Evolutionary conservation across 257 asterid species (phyloP).

Genomic region (Solanum neorickii): DNA sequence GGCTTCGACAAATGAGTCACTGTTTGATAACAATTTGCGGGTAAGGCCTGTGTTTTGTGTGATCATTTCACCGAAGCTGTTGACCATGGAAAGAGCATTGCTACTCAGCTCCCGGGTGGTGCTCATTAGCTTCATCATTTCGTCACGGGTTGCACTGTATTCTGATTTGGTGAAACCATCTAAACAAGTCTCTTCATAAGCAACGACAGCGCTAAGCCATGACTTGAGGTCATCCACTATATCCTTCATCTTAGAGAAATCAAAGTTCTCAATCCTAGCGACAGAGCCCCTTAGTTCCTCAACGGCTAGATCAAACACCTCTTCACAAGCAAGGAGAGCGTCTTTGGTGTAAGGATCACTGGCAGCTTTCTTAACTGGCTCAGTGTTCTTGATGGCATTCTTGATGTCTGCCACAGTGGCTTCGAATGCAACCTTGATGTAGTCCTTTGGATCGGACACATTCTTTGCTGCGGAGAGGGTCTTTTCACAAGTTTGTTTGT

Average conservation of each 20-base stretch:
- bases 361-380: conserved; percentile 22
- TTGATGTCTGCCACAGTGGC: conserved; percentile 26
- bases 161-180: conserved; percentile 56
- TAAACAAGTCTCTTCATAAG: conserved; percentile 54
- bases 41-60: conserved; percentile 6
- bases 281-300: conserved; percentile 38
- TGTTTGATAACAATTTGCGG: conserved; percentile 16
- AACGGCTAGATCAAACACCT: conserved; percentile 34
- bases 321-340: conserved; percentile 42
- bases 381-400: conserved; percentile 22
- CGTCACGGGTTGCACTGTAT: conserved; percentile 35
- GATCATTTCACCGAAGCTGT: conserved; percentile 18
- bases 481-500: conserved; percentile 36
- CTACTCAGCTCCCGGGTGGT: conserved; percentile 35
- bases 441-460: conserved; percentile 34
- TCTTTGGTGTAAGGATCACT: conserved; percentile 33
- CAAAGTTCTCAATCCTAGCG: conserved; percentile 13
- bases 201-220: conserved; percentile 62
- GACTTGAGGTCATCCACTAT: conserved; percentile 45
- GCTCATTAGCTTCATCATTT: conserved; percentile 40
- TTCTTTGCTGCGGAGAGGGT: conserved; percentile 28
- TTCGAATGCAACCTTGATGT: conserved; percentile 31
- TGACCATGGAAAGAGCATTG: conserved; percentile 48
- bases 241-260: conserved; percentile 10
- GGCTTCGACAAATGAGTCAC: not conserved